Evolutionary conservation across 192 early-diverging fungal species (phyloP), one percentile per base, ranked within the genome.

Genomic region (Rhizophagus sp.): DNA sequence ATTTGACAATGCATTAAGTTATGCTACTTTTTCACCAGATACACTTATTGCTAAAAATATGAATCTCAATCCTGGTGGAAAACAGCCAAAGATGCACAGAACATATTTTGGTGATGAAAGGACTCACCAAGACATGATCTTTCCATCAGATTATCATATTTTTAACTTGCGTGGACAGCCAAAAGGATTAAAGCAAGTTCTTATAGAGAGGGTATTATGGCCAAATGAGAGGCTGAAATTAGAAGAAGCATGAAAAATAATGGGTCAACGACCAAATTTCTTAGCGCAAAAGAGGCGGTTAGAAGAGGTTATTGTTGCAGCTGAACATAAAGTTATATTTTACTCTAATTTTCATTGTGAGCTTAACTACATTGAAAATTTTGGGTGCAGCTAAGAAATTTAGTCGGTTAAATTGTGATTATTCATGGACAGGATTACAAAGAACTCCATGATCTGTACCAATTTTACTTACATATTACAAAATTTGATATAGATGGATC

Each of bases 301-400:
- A n/a, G n/a, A n/a, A n/a, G n/a, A n/a, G n/a, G n/a, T n/a, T n/a
- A n/a, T n/a, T n/a, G n/a, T n/a, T n/a, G n/a, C n/a, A n/a, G n/a
- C n/a, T n/a, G n/a, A n/a, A n/a, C n/a, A n/a, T n/a, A n/a, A n/a
- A n/a, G n/a, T n/a, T n/a, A n/a, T n/a, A n/a, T n/a, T n/a, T n/a
- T n/a, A n/a, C n/a, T n/a, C n/a, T 9, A 82, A 82, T 63, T 79
- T 82, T 65, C 71, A 83, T 75, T 83, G 73, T 80, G 79, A 83
- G 30, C 78, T 83, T 44, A 83, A 83, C 67, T 82, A 78, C 57
- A 82, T 82, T 64, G 76, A 82, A 70, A 73, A 73, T 61, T 82
- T 73, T 47, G 71, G 82, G 78, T 79, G 82, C 82, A 57, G 67
- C 71, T 47, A 83, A 80, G 50, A 61, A 75, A 61, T 83, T 75